These are phyloP conservation scores for Pleurotus tuber-regium DNA, from an alignment of 768 basidiomycete genomes.

Conservation along the genomic window DNA sequence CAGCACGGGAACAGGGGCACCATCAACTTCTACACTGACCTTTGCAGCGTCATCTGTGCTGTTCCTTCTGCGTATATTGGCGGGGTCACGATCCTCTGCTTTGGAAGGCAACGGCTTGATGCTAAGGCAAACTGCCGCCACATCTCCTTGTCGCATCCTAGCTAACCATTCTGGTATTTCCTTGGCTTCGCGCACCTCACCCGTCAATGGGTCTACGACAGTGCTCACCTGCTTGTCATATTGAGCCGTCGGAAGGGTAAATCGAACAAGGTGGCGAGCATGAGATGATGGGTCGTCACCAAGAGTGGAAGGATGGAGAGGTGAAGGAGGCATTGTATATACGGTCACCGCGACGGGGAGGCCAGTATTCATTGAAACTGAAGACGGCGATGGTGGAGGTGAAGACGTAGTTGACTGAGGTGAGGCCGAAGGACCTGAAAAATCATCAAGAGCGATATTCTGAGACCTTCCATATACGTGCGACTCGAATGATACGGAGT, in stretches of 20 bases:
- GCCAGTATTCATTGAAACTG: constrained; percentile 17
- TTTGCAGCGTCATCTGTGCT: constrained; percentile 22
- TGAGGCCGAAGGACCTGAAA: constrained; percentile 16
- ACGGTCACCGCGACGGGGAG: constrained; percentile 60
- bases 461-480: constrained; percentile 27
- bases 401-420: background rate
- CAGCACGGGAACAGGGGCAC: constrained; percentile 55
- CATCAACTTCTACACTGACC: constrained; percentile 36
- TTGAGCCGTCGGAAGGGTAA: constrained; percentile 81
- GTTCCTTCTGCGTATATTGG: constrained; percentile 12
- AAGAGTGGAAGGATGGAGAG: constrained; percentile 71
- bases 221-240: constrained; percentile 61
- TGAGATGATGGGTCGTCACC: constrained; percentile 39
- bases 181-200: constrained; percentile 56
- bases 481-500: constrained; percentile 49
- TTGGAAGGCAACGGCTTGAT: constrained; percentile 38
- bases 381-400: background rate
- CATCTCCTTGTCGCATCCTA: constrained; percentile 52
- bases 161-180: constrained; percentile 72
- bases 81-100: constrained; percentile 19
- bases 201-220: constrained; percentile 79
- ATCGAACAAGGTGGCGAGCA: constrained; percentile 72
- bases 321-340: constrained; percentile 78
- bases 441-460: constrained; percentile 4
- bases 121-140: constrained; percentile 49